Conservation (phyloP, 2,329 filamentous ascomycete species). For the Shiraia bambusicola region DNA sequence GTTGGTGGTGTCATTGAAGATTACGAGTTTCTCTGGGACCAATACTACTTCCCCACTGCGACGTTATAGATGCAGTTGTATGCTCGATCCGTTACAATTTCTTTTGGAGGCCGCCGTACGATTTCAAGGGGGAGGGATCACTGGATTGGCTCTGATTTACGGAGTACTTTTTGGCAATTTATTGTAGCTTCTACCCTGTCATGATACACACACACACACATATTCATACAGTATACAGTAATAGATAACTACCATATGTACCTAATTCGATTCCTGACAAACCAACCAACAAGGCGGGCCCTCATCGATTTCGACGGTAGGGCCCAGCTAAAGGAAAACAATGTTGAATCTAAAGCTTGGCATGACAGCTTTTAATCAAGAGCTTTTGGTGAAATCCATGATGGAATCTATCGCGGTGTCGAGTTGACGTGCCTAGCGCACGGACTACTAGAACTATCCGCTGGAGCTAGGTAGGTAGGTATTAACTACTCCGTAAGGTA, state of each 20-base stretch:
- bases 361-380: neutral
- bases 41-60: conserved; percentile 83
- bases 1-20: conserved; percentile 86
- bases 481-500: too few species aligned
- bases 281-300: conserved; percentile 1
- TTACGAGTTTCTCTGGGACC: conserved; percentile 97
- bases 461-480: conserved; percentile 10
- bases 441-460: conserved; percentile 7
- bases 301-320: too few species aligned
- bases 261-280: conserved; percentile 1
- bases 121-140: neutral
- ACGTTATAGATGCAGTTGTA: conserved; percentile 49
- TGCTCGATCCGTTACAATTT: conserved; percentile 8
- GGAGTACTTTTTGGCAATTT: too few species aligned
- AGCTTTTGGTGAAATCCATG: too few species aligned
- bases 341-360: neutral
- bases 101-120: neutral
- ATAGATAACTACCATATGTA: conserved; percentile 28
- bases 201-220: too few species aligned
- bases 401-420: neutral
- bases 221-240: conserved; percentile 7
- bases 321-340: too few species aligned
- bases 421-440: conserved; percentile 24
- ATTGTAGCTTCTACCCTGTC: neutral
- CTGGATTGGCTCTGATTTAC: conserved; percentile 2